A percentile compares a stretch with the other conserved stretches of the same genome.
Evolutionary conservation across 2,329 filamentous ascomycete genomes (phyloP).

Genomic region (Acrocalymma vagum): DNA sequence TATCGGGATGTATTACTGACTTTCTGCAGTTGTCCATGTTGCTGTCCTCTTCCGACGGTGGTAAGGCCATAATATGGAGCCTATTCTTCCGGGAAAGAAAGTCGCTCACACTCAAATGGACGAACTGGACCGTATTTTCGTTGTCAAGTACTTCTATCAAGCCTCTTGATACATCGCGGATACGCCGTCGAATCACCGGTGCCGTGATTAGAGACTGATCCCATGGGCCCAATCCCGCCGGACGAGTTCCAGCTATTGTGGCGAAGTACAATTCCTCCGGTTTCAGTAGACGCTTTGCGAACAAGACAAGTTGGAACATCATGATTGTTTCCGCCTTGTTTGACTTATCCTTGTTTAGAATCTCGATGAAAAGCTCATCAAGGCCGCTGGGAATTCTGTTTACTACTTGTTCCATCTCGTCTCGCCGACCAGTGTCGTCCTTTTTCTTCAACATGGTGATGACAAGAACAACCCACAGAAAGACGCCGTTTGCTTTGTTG

Average conservation of each 20-base stretch:
- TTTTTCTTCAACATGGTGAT: constrained; percentile 55
- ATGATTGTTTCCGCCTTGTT: constrained; percentile 5
- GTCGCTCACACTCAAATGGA: constrained; percentile 31
- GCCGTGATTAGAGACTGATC: constrained; percentile 9
- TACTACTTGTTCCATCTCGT: constrained; percentile 42
- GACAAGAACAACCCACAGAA: constrained; percentile 46
- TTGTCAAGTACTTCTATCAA: constrained; percentile 18
- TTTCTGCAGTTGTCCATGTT: too few relatives aligned
- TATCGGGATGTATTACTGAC: too few relatives aligned
- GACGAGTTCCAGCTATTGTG: constrained; percentile 6
- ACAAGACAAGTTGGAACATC: constrained; percentile 8
- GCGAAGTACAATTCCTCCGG: constrained; percentile 12
- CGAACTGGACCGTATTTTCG: constrained; percentile 30
- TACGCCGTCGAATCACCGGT: constrained; percentile 13
- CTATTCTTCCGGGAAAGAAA: constrained; percentile 46
- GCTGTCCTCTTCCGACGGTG: constrained; percentile 3
- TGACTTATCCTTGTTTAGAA: constrained; percentile 3
- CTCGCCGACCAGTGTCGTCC: constrained; percentile 33
- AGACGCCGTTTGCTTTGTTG: constrained; percentile 35
- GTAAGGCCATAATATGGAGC: constrained; percentile 17
- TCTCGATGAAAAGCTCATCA: constrained; percentile 5
- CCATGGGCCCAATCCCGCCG: constrained; percentile 9
- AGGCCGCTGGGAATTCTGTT: constrained; percentile 6
- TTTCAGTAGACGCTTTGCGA: constrained; percentile 3
- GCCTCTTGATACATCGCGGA: constrained; percentile 17